Conservation (phyloP, 192 early-diverging fungal genomes). For the Kickxella alabastrina region DNA sequence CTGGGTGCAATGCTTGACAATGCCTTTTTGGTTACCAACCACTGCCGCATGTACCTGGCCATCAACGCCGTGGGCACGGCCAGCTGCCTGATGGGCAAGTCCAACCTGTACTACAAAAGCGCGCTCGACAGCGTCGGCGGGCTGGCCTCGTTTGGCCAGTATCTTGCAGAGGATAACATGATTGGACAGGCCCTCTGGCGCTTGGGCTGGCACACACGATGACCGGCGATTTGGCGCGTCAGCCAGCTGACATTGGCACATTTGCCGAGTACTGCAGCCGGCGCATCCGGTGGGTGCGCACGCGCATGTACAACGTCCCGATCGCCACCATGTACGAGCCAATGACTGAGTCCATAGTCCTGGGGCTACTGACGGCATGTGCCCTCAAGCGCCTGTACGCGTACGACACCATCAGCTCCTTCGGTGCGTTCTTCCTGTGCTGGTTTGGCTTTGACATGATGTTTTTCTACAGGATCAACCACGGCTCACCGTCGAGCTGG, state of each 20-base stretch:
- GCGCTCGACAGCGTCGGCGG: conserved; percentile 79
- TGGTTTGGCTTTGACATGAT: conserved; percentile 62
- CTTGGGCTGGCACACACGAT: conserved; percentile 76
- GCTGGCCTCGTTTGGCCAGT: conserved; percentile 79
- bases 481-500: conserved; percentile 36
- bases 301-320: conserved; percentile 90
- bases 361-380: conserved; percentile 68
- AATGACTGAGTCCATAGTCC: conserved; percentile 83
- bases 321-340: conserved; percentile 88
- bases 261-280: conserved; percentile 78
- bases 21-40: conserved; percentile 82
- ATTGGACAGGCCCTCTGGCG: conserved; percentile 83
- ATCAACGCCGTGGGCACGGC: conserved; percentile 84
- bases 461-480: conserved; percentile 49
- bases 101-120: conserved; percentile 84
- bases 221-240: conserved; percentile 83
- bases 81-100: conserved; percentile 92
- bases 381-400: conserved; percentile 59
- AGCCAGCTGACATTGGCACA: conserved; percentile 71
- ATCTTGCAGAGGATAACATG: conserved; percentile 94
- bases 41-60: conserved; percentile 93
- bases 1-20: conserved; percentile 82
- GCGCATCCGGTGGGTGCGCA: conserved; percentile 88
- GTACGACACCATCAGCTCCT: conserved; percentile 44
- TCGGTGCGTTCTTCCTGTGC: conserved; percentile 51